These are phyloP conservation scores for Trichothecium roseum DNA, from an alignment of 2,329 filamentous ascomycete species.

Conservation along the genomic window DNA sequence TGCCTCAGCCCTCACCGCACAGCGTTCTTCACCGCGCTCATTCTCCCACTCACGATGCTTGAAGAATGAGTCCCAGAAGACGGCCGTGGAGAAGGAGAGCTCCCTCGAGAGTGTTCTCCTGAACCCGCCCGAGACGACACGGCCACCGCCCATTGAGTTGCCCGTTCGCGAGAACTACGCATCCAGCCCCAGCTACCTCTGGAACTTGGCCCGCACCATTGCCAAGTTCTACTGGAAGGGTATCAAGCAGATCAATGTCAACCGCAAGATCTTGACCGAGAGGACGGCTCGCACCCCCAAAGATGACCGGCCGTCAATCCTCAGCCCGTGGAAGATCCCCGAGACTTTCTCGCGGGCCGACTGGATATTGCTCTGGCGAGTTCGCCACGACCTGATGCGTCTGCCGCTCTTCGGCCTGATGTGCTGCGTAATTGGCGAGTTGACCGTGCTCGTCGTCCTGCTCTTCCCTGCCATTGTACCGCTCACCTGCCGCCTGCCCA, in stretches of 20 bases:
- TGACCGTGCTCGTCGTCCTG: conserved; percentile 71
- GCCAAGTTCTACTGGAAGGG: conserved; percentile 80
- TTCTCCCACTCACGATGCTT: too few species aligned
- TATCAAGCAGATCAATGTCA: conserved; percentile 62
- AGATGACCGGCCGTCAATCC: conserved; percentile 40
- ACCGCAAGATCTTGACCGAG: conserved; percentile 43
- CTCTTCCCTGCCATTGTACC: conserved; percentile 64
- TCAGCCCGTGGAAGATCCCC: conserved; percentile 20
- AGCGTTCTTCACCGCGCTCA: too few species aligned
- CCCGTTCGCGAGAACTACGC: conserved; percentile 38
- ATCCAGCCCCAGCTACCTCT: conserved; percentile 35
- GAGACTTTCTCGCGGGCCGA: conserved; percentile 47
- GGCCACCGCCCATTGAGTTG: conserved; percentile 57
- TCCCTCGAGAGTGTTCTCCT: conserved; percentile 21
- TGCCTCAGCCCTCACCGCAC: too few species aligned
- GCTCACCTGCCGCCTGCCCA: conserved; percentile 71
- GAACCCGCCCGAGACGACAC: conserved; percentile 65
- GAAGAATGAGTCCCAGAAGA: too few species aligned
- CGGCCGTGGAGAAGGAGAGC: too few species aligned
- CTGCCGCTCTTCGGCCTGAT: conserved; percentile 70
- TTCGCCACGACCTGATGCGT: conserved; percentile 61
- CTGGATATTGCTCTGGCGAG: conserved; percentile 60
- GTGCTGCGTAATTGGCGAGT: conserved; percentile 71
- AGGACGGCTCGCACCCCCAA: conserved; percentile 32
- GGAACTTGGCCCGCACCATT: conserved; percentile 63